These are phyloP conservation scores for Yarrowia hollandica DNA, from an alignment of 805 yeast species.

Conservation along the genomic window DNA sequence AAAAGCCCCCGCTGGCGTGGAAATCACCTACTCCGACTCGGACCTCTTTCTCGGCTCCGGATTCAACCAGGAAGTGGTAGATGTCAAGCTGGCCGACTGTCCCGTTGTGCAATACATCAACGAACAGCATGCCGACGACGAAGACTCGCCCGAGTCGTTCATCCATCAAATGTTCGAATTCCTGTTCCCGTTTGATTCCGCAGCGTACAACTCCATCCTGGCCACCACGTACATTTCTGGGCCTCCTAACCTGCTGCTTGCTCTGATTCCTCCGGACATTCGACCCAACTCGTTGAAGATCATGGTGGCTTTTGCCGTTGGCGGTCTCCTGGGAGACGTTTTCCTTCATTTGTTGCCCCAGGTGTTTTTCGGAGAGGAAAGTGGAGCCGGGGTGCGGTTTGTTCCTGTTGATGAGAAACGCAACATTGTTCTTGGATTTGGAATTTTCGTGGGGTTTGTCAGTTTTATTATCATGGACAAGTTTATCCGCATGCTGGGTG, in stretches of 20 bases:
- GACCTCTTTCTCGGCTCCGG: slow-evolving; percentile 26
- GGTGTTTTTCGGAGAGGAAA: slow-evolving; percentile 53
- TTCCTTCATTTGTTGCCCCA: slow-evolving; percentile 73
- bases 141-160: slow-evolving; percentile 36
- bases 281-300: slow-evolving; percentile 52
- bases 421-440: slow-evolving; percentile 52
- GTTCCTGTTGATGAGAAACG: slow-evolving; percentile 55
- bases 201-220: slow-evolving; percentile 61
- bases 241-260: slow-evolving; percentile 59
- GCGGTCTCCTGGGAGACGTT: slow-evolving; percentile 74
- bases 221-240: slow-evolving; percentile 67
- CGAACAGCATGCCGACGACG: slow-evolving; percentile 32
- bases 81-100: slow-evolving; percentile 39
- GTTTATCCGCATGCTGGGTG: slow-evolving; percentile 49
- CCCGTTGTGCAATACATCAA: slow-evolving; percentile 47
- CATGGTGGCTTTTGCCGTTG: slow-evolving; percentile 71
- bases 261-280: slow-evolving; percentile 57
- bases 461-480: slow-evolving; percentile 64
- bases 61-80: slow-evolving; percentile 21
- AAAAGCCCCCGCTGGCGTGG: neutral
- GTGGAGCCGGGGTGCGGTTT: slow-evolving; percentile 43
- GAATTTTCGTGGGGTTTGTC: slow-evolving; percentile 61
- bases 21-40: neutral
- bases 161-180: slow-evolving; percentile 47
- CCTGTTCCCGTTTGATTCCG: slow-evolving; percentile 44